These are phyloP conservation scores for Mycena haematopus DNA, from an alignment of 768 basidiomycete species.

Conservation along the genomic window DNA sequence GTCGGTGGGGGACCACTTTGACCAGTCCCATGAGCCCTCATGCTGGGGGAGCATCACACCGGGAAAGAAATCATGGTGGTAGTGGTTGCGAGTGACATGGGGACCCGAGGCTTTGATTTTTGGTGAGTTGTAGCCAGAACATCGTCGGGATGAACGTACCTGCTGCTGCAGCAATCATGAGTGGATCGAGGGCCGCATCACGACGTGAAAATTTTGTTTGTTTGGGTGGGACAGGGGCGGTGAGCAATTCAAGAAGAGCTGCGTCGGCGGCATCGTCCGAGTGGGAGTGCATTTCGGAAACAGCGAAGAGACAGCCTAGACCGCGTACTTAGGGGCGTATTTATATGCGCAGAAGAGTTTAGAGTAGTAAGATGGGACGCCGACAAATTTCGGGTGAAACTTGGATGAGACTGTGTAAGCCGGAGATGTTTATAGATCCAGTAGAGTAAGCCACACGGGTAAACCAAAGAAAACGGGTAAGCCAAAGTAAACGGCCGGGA, in stretches of 20 bases:
- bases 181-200: constrained; percentile 79
- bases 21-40: constrained; percentile 64
- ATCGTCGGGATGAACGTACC: constrained; percentile 12
- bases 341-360: background rate
- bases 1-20: constrained; percentile 58
- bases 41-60: constrained; percentile 57
- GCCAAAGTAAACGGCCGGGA: too few relatives aligned
- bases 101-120: constrained; percentile 65
- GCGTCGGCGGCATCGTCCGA: constrained; percentile 52
- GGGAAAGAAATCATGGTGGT: constrained; percentile 80
- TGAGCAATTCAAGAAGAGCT: constrained; percentile 70
- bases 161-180: constrained; percentile 74
- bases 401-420: too few relatives aligned
- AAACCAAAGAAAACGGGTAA: too few relatives aligned
- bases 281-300: constrained; percentile 21
- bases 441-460: too few relatives aligned
- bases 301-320: constrained; percentile 15
- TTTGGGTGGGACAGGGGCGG: constrained; percentile 53
- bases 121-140: background rate
- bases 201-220: constrained; percentile 55
- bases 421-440: too few relatives aligned
- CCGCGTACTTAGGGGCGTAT: background rate
- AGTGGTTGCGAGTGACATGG: constrained; percentile 85
- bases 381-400: too few relatives aligned
- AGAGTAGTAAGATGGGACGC: too few relatives aligned